Percentiles rank a stretch among this genome's conserved stretches.
These are phyloP conservation scores for Musa beccarii DNA, from an alignment of 176 grass and related monocot genomes.

Conservation along the genomic window DNA sequence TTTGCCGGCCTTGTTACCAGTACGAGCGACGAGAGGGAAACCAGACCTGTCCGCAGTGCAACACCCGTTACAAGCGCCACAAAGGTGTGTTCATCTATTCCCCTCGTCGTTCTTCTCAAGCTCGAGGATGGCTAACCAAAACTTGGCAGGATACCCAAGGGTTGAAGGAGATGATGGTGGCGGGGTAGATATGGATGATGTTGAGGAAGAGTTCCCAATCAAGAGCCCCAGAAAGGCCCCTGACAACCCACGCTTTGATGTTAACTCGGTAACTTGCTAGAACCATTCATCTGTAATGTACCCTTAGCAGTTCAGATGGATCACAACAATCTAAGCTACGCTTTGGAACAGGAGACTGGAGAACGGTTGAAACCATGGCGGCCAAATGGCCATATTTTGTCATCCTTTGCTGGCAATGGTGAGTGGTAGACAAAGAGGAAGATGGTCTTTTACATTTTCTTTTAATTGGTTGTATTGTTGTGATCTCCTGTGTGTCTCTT, in stretches of 20 bases:
- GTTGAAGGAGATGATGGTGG: conserved; percentile 66
- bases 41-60: conserved; percentile 85
- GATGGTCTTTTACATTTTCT: too few relatives aligned
- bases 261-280: conserved; percentile 49
- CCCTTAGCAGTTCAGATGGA: neutral
- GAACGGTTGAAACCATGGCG: conserved; percentile 59
- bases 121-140: neutral
- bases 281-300: neutral
- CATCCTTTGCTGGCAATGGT: conserved; percentile 84
- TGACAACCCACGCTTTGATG: conserved; percentile 44
- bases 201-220: conserved; percentile 63
- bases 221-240: conserved; percentile 60
- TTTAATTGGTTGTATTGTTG: too few relatives aligned
- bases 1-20: conserved; percentile 78
- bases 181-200: conserved; percentile 62
- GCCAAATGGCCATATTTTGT: conserved; percentile 46
- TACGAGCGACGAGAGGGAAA: conserved; percentile 70
- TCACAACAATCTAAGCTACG: neutral
- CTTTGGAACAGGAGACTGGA: conserved; percentile 56
- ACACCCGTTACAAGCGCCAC: conserved; percentile 82
- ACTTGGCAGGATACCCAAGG: conserved; percentile 40
- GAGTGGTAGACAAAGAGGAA: neutral
- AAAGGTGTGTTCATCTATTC: conserved; percentile 31
- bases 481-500: neutral
- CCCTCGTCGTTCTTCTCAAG: too few relatives aligned